Base-by-base conservation (phyloP, 257 asterid species). In the Ajuga chamaepitys region DNA sequence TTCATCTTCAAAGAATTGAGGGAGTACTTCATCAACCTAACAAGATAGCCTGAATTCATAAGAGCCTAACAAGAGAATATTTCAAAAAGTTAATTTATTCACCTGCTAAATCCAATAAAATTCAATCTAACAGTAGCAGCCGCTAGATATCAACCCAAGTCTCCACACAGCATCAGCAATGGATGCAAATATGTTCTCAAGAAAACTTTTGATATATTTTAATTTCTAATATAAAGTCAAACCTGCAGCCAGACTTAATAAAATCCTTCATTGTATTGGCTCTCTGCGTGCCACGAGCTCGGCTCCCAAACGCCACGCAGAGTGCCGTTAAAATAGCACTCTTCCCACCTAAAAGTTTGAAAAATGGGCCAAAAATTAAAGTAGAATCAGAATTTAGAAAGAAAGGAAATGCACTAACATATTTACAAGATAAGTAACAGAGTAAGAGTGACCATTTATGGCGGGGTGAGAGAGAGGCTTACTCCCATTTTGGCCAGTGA, bases 401-500 rank as follows among this genome's bases (percentile, higher is more conserved):
- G 10, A 13, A 68, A 13, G 0, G 11, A 16, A 40, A 0, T 20
- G 10, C 62, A 59, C n/a, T n/a, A 30, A 30, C 7, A 8, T 8
- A 30, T 30, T 30, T 34, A 46, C n/a, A 56, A 37, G 56, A 65
- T 14, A 30, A 17, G 7, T 2, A 21, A 6, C 48, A 54, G 4
- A 17, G 51, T 0, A 14, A 40, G 41, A 42, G 62, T 5, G 13
- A 21, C 9, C 20, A 35, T 40, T 12, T 30, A 14, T 11, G 65
- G 25, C 50, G 32, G 59, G 21, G 70, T 62, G 74, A 46, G 54
- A 40, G 20, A 17, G 54, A 35, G 17, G 59, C 95, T 80, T 72
- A 92, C 99, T 93, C 64, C 99, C 99, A 25, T 93, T 93, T 74
- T 87, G 99, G 13, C 99, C 99, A 14, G 99, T 93, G 71, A 93